Evolutionary conservation across 331 rosid species (phyloP).

Genomic region (Arachis monticola): DNA sequence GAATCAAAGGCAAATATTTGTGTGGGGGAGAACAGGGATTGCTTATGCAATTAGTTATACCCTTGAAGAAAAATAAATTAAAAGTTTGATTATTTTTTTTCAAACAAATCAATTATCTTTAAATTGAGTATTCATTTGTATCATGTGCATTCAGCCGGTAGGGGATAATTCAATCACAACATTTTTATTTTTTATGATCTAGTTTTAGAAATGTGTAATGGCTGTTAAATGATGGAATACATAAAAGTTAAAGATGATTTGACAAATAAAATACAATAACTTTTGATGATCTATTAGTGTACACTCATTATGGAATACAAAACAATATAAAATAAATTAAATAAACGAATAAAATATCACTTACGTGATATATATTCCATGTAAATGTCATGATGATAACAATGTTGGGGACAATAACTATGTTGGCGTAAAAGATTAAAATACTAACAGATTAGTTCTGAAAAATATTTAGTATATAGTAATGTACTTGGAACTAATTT

Average conservation of each 20-base stretch:
- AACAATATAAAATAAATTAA: too few relatives aligned
- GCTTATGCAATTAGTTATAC: conserved; percentile 28
- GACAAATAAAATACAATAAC: neutral
- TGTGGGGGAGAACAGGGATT: conserved; percentile 22
- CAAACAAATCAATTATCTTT: neutral
- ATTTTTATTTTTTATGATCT: neutral
- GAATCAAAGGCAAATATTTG: conserved; percentile 2
- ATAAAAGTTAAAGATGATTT: neutral
- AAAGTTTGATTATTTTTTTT: conserved; percentile 33
- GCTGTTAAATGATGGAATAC: neutral
- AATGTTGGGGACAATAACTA: too few relatives aligned
- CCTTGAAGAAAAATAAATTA: neutral
- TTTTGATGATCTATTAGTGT: neutral
- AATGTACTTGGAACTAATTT: too few relatives aligned
- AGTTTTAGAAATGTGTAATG: neutral
- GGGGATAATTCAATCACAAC: neutral
- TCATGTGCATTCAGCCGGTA: neutral
- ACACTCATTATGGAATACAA: neutral
- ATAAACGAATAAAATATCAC: neutral
- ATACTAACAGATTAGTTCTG: too few relatives aligned
- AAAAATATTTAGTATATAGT: too few relatives aligned
- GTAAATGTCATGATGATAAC: conserved; percentile 4
- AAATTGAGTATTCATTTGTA: neutral
- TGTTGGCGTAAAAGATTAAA: too few relatives aligned
- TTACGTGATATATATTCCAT: neutral